Evolutionary conservation across 2,329 filamentous ascomycete genomes (phyloP).

Genomic region (Fusarium devonianum): DNA sequence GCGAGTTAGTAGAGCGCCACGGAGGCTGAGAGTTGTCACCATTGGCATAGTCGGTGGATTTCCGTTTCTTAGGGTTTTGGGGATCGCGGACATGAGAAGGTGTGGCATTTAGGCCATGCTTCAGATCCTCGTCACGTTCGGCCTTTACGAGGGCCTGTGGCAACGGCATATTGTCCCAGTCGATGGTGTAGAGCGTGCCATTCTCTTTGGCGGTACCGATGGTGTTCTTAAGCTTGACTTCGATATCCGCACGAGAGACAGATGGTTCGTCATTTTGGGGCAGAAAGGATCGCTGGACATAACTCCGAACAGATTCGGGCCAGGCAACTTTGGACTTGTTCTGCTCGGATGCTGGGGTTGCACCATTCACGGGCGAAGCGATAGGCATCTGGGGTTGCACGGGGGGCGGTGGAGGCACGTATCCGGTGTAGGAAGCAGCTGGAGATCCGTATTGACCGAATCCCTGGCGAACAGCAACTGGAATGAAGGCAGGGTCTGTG

Average conservation of each 20-base stretch:
- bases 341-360: constrained; percentile 43
- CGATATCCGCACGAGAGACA: constrained; percentile 74
- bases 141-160: constrained; percentile 83
- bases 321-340: constrained; percentile 74
- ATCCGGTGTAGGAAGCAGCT: constrained; percentile 46
- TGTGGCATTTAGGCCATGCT: constrained; percentile 44
- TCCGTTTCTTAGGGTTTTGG: constrained; percentile 75
- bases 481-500: constrained; percentile 64
- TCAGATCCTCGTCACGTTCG: constrained; percentile 65
- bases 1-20: constrained; percentile 76
- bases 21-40: constrained; percentile 66
- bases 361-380: constrained; percentile 38
- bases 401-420: constrained; percentile 41
- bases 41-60: constrained; percentile 71
- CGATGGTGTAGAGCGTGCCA: constrained; percentile 72
- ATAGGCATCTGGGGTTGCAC: constrained; percentile 39
- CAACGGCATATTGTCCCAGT: constrained; percentile 85
- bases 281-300: constrained; percentile 89
- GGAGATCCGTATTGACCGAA: constrained; percentile 57
- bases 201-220: constrained; percentile 83
- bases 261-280: constrained; percentile 71
- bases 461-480: constrained; percentile 68
- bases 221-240: constrained; percentile 82
- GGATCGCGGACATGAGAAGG: constrained; percentile 38
- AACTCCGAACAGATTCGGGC: constrained; percentile 81